Base-by-base conservation (phyloP, 225 moss, liverwort and hornwort species). In the Climacium dendroides region DNA sequence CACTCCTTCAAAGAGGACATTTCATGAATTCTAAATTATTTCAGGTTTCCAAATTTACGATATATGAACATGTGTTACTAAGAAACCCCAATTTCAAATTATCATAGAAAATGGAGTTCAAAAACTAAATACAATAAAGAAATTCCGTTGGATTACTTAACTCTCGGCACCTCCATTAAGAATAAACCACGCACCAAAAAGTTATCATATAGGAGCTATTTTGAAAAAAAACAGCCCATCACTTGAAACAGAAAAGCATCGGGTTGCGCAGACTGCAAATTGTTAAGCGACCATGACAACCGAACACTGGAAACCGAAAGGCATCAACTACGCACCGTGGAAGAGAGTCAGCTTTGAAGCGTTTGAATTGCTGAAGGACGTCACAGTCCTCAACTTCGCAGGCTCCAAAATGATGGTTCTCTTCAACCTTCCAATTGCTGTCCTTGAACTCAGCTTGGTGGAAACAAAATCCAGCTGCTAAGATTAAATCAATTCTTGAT, bases 311-410 rank as follows among this genome's bases (percentile, higher is more conserved):
- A 20, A 87, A 62, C 34, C 29, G 43, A 58, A 84, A 76, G 64
- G 67, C 61, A 41, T 70, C 53, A 74, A 85, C 43, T 78, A 82
- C 92, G 84, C 81, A 93, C 98, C 97, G 94, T 55, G 98, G 97
- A 91, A 97, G 93, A 78, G 97, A 90, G 83, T 96, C 96, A 74
- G 88, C 84, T 90, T 97, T 99, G 82, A 89, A 90, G 61, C 98
- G 97, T 88, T 95, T 96, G 83, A 96, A 97, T 39, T 96, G 89
- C 72, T 77, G 90, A 63, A 97, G 94, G 60, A 99, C 94, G 85
- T 99, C 94, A 74, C 95, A 91, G 72, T 94, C 93, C 87, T 88
- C 90, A 78, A 97, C 94, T 90, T 99, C 98, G 90, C 98, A 99
- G 74, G 90, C 89, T 66, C 92, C 98, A 89, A 99, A 99, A 39